A percentile compares a stretch with the other conserved stretches of the same genome.
Conservation (phyloP, 768 basidiomycete species). For the Phallus indusiatus region DNA sequence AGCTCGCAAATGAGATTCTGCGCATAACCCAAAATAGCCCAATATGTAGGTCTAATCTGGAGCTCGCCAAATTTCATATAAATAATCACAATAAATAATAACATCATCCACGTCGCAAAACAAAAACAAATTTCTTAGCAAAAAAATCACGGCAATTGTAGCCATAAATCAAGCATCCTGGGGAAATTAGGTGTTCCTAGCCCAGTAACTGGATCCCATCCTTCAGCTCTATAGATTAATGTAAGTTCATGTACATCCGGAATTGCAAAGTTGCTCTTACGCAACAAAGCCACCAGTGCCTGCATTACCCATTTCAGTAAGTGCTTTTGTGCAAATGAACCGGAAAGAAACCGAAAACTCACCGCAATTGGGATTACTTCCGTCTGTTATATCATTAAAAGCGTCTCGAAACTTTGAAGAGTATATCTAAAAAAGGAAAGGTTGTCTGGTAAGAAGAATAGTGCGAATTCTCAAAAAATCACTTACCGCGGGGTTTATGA, state of each 20-base stretch:
- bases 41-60: too few species aligned
- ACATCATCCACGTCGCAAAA: too few species aligned
- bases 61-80: too few species aligned
- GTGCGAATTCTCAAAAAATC: background rate
- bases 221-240: background rate
- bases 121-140: too few species aligned
- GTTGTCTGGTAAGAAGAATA: background rate
- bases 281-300: too few species aligned
- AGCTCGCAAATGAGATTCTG: too few species aligned
- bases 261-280: too few species aligned
- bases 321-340: too few species aligned
- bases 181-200: background rate
- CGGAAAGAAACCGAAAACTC: constrained; percentile 3
- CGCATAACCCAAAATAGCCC: too few species aligned
- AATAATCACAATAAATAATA: too few species aligned
- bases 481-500: constrained; percentile 35
- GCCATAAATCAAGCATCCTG: background rate
- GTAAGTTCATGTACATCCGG: too few species aligned
- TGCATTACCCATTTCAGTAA: too few species aligned
- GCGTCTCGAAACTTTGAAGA: constrained; percentile 21
- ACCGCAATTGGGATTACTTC: constrained; percentile 33
- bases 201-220: background rate
- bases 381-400: constrained; percentile 34
- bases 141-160: background rate
- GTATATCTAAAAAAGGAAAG: constrained; percentile 24